Conservation (phyloP, 495 filamentous ascomycete species). For the Cladorrhinum samala region DNA sequence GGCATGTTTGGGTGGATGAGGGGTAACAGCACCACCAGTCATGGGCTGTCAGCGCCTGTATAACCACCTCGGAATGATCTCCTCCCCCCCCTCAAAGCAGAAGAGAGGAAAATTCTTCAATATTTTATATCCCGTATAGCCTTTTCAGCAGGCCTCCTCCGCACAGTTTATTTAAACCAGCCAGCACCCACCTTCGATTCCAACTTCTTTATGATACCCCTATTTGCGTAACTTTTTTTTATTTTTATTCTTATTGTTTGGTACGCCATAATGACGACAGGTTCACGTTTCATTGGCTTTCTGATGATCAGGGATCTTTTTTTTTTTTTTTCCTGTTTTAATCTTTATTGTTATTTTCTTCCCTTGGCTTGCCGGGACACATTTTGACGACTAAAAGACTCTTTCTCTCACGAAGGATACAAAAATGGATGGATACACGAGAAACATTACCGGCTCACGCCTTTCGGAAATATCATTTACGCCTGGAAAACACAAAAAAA, state of each 20-base stretch:
- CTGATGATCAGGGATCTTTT: too few relatives aligned
- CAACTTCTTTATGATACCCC: conserved; percentile 14
- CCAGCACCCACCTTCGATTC: not conserved
- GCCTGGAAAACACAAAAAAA: too few relatives aligned
- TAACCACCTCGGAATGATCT: conserved; percentile 2
- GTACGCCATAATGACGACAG: conserved; percentile 1
- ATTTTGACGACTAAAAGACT: too few relatives aligned
- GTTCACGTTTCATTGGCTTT: too few relatives aligned
- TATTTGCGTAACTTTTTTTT: conserved; percentile 9
- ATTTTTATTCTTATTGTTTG: not conserved
- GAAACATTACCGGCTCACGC: not conserved
- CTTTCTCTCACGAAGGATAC: too few relatives aligned
- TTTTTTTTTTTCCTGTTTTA: not conserved
- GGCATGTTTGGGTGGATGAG: conserved; percentile 33
- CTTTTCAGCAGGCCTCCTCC: too few relatives aligned
- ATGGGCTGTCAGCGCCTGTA: conserved; percentile 14
- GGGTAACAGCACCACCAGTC: conserved; percentile 14
- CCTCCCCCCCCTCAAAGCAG: not conserved
- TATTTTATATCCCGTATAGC: too few relatives aligned
- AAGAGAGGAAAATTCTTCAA: too few relatives aligned
- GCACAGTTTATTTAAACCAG: not conserved
- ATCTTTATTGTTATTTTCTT: too few relatives aligned
- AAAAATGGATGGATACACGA: not conserved
- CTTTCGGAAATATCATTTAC: too few relatives aligned
- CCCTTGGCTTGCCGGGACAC: too few relatives aligned